Percentiles rank a stretch among this genome's conserved stretches.
Conservation (phyloP, 129 eudicot genomes). For the Rutidosis leptorrhynchoides region DNA sequence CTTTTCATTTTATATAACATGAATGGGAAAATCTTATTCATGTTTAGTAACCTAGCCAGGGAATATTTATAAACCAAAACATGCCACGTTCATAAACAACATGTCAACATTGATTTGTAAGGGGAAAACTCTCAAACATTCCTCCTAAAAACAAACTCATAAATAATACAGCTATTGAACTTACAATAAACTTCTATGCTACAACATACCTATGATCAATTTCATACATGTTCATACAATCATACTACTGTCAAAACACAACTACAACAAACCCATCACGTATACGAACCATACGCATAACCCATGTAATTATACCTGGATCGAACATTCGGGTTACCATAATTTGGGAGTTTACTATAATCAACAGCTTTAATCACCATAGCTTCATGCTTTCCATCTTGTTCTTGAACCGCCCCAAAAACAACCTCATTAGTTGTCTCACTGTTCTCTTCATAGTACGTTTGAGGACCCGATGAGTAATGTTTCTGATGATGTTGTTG, state of each 20-base stretch:
- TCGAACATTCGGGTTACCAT: conserved; percentile 47
- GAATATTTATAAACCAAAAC: not conserved
- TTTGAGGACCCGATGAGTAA: conserved; percentile 50
- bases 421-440: conserved; percentile 76
- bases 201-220: conserved; percentile 27
- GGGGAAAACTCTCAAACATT: conserved; percentile 12
- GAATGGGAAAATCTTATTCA: no score
- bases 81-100: not conserved
- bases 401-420: conserved; percentile 95
- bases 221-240: conserved; percentile 27
- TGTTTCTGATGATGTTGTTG: conserved; percentile 71
- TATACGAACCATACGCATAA: conserved; percentile 51
- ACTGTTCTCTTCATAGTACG: conserved; percentile 51
- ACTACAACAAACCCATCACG: conserved; percentile 23
- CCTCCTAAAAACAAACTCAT: conserved; percentile 8
- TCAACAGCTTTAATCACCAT: conserved; percentile 88
- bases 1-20: no score
- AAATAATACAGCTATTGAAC: conserved; percentile 9
- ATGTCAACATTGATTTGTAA: not conserved
- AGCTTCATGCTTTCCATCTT: conserved; percentile 63
- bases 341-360: conserved; percentile 49
- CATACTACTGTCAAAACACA: conserved; percentile 13
- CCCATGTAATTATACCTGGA: conserved; percentile 77
- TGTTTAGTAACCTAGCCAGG: no score
- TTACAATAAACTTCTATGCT: conserved; percentile 25